These are phyloP conservation scores for Metarhizium humberi DNA, from an alignment of 2,329 filamentous ascomycete genomes.

Conservation along the genomic window DNA sequence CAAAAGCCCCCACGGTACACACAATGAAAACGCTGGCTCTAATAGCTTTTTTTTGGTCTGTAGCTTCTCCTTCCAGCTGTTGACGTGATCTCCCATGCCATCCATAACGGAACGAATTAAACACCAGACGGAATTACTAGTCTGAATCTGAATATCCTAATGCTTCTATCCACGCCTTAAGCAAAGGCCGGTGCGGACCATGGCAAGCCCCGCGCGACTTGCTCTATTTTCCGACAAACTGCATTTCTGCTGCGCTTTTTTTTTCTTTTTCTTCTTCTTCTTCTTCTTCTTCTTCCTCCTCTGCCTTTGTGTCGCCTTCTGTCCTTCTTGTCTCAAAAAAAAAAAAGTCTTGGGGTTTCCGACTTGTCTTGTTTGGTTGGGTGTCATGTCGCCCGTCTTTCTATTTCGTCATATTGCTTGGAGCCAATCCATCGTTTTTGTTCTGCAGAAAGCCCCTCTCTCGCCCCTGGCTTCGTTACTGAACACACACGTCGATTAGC, in stretches of 20 bases:
- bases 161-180: neutral
- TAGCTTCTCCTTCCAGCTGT: neutral
- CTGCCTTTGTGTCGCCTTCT: no score
- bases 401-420: neutral
- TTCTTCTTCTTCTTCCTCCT: no score
- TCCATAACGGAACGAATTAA: neutral
- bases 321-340: neutral
- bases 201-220: neutral
- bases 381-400: neutral
- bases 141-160: neutral
- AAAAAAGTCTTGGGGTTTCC: neutral
- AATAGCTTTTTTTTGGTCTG: neutral
- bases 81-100: neutral
- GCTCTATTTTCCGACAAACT: neutral
- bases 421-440: neutral
- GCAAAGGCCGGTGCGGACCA: neutral
- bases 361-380: neutral
- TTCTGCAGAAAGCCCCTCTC: conserved; percentile 9
- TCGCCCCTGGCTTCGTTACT: conserved; percentile 6
- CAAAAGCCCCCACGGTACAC: neutral
- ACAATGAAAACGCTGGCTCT: neutral
- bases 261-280: no score
- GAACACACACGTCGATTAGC: conserved; percentile 10
- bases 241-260: neutral
- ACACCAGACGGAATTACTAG: neutral